Evolutionary conservation across 139 green algal genomes (phyloP), one percentile per base, ranked within the genome.

Genomic region (Tetradesmus obliquus): DNA sequence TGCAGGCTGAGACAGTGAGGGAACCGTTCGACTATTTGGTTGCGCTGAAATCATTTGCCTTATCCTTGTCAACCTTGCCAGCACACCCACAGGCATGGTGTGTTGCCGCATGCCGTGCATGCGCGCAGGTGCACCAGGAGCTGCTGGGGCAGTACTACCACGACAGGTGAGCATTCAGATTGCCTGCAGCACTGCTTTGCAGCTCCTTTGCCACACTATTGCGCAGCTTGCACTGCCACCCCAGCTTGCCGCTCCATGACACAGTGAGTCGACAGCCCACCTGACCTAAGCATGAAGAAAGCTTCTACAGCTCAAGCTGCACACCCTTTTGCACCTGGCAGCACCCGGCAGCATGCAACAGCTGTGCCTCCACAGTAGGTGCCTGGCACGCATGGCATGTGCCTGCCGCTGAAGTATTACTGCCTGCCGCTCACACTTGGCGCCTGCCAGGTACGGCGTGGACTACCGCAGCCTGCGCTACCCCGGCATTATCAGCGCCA

Each of bases 381-480:
- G 32, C 32, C 32, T 45, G 32, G 32, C 32, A 45, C 32, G 3
- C 9, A 20, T 76, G 66, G 15, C 66, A 3, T 76, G 66, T 76
- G 66, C 66, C n/a, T 66, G 57, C 8, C 57, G 57, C 57, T 66
- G 32, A 45, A 1, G 6, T 66, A 66, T 66, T 17, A 24, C 66
- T 76, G 66, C 3, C n/a, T 24, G 60, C 17, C 32, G 32, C n/a
- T 7, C 74, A 79, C n/a, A 82, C n/a, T 51, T 84, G 3, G 96
- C 91, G 9, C 55, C 7, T 66, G 94, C n/a, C 66, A 93, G 93
- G 83, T 95, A 95, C 55, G 92, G 91, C 4, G 93, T 97, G 55
- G 96, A 97, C 93, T 97, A 94, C 92, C 85, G 95, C 55, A 86
- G 86, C 55, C 86, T 97, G 86, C 79, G 96, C 53, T 97, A 97